These are phyloP conservation scores for Vaccinium macrocarpon DNA, from an alignment of 148 eudicot genomes.

Conservation along the genomic window DNA sequence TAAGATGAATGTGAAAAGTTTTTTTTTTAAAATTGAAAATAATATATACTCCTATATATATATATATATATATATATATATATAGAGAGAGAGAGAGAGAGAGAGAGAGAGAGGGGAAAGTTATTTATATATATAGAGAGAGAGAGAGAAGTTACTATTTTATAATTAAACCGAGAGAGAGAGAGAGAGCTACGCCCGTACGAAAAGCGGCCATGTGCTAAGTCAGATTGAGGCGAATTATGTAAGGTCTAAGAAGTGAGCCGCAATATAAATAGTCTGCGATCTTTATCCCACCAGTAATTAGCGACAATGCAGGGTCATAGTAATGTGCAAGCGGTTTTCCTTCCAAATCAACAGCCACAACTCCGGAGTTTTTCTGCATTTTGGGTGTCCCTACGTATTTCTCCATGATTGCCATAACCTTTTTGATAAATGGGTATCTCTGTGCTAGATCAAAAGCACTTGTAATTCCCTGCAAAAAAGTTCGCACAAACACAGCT, in stretches of 20 bases:
- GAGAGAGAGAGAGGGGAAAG: too few relatives aligned
- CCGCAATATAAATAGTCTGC: conserved; percentile 56
- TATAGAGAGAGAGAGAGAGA: too few relatives aligned
- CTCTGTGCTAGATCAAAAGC: conserved; percentile 25
- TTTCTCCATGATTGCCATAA: conserved; percentile 37
- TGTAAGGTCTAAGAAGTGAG: conserved; percentile 39
- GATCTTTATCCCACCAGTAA: conserved; percentile 47
- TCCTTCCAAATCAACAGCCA: conserved; percentile 69
- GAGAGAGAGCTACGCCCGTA: too few relatives aligned
- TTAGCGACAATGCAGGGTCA: conserved; percentile 36
- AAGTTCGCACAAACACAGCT: not conserved
- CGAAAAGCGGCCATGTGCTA: too few relatives aligned
- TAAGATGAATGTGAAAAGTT: too few relatives aligned
- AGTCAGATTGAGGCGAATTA: conserved; percentile 56
- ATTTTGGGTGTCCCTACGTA: conserved; percentile 31
- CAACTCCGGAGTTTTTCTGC: conserved; percentile 49
- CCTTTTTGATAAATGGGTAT: conserved; percentile 46
- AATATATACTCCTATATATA: too few relatives aligned
- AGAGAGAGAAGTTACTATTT: too few relatives aligned
- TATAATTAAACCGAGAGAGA: too few relatives aligned
- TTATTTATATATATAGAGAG: too few relatives aligned
- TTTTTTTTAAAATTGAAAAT: too few relatives aligned
- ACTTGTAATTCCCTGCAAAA: conserved; percentile 32
- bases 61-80: too few relatives aligned
- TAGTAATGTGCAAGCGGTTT: conserved; percentile 42